Evolutionary conservation across 2,329 filamentous ascomycete genomes (phyloP), one percentile per base, ranked within the genome.

Genomic region (Cercospora beticola): DNA sequence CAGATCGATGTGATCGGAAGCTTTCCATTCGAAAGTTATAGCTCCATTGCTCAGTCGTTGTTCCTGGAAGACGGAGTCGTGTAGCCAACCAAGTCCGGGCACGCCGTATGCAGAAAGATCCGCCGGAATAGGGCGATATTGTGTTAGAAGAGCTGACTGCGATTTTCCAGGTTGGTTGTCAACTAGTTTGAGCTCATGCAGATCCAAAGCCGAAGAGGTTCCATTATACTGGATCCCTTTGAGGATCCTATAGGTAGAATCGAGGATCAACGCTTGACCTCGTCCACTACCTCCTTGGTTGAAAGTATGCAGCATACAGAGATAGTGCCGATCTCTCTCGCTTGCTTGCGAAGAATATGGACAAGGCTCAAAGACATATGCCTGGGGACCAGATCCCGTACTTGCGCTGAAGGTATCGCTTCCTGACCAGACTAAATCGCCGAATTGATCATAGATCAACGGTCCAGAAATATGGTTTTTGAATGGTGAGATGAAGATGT

Each of bases 1-100:
- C 31, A 78, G 31, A 16, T 74, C 60, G 62, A 82, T 76, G 66
- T 83, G 81, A 2, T 82, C 78, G 5, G 79, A 79, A 4, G 82
- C 81, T 52, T 77, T 78, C 82, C 82, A 84, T 70, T 82, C 74
- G 70, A 83, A 84, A 10, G 82, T 70, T 0, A 82, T 73, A 5
- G 79, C 71, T 16, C 78, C 78, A 0, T 79, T 81, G 59, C 78
- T 78, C 28, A 83, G 76, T 57, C 83, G 78, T 16, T 84, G 72
- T 74, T 84, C 82, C 62, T 83, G 80, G 67, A 83, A 80, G 1
- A 78, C 65, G 4, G 77, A 62, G 82, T 78, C 79, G 12, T 61
- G 57, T 3, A 65, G 16, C 56, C 56, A 62, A 8, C 64, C 64
- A 14, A 54, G 26, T 36, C 33, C 23, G 76, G 21, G n/a, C 1